phyloP scores from a whole-genome alignment of 2,329 filamentous ascomycete species.

The Thielaviopsis musarum region DNA sequence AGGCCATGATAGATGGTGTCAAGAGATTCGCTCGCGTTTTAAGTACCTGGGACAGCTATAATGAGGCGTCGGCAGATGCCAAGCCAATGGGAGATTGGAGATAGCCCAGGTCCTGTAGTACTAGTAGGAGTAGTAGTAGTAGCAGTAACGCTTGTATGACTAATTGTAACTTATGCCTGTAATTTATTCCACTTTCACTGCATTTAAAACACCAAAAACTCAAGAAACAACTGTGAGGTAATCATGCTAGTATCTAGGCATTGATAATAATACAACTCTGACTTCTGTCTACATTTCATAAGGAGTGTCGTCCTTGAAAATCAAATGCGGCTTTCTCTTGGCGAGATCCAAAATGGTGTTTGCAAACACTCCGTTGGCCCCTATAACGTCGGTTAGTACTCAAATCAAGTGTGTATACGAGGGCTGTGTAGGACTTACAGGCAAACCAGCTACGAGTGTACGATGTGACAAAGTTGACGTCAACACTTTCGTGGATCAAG shows the following conservation, averaged over 20 bases:
- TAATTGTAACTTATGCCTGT: background rate
- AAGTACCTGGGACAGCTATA: constrained; percentile 17
- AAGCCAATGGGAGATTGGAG: constrained; percentile 7
- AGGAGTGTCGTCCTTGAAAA: constrained; percentile 49
- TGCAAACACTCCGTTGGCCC: constrained; percentile 94
- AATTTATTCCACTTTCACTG: background rate
- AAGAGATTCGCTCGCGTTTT: constrained; percentile 38
- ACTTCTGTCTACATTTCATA: constrained; percentile 31
- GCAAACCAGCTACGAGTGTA: constrained; percentile 95
- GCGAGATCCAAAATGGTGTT: constrained; percentile 83
- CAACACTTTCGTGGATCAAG: constrained; percentile 79
- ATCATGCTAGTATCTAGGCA: background rate
- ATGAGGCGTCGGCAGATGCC: constrained; percentile 7
- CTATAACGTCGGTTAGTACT: constrained; percentile 15
- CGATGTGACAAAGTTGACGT: constrained; percentile 47
- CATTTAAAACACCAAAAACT: background rate
- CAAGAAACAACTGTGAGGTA: background rate
- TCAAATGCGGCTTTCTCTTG: constrained; percentile 69
- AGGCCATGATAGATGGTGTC: constrained; percentile 49
- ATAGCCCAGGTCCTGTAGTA: background rate
- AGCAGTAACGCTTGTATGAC: background rate
- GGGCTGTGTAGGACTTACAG: constrained; percentile 26
- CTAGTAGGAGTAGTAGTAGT: no score
- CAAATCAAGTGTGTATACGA: background rate
- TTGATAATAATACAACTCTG: background rate